phyloP scores from a whole-genome alignment of 306 rosid species.

The Cyclanthera cordifolia region DNA sequence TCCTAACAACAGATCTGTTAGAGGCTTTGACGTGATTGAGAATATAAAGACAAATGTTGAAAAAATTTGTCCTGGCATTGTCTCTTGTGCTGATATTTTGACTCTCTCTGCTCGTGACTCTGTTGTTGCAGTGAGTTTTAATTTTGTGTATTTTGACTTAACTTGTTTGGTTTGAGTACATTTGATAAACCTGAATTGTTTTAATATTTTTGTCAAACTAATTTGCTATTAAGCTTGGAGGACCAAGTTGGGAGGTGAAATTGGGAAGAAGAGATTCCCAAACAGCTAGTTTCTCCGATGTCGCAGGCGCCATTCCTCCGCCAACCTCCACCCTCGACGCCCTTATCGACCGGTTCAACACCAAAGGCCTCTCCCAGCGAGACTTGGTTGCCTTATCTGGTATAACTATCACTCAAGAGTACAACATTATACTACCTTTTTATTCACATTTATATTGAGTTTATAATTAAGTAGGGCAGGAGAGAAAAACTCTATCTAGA shows the following conservation, averaged over 20 bases:
- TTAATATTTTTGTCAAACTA: not conserved
- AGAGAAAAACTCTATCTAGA: no score
- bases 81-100: constrained; percentile 29
- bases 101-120: constrained; percentile 58
- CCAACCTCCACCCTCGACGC: constrained; percentile 28
- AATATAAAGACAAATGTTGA: constrained; percentile 16
- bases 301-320: constrained; percentile 57
- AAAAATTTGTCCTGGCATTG: constrained; percentile 15
- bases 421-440: no score
- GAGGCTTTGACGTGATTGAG: constrained; percentile 26
- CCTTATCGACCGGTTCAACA: constrained; percentile 32
- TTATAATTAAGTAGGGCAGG: no score
- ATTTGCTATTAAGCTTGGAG: constrained; percentile 57
- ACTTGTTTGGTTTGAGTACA: no score
- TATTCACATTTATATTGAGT: no score
- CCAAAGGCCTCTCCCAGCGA: constrained; percentile 42
- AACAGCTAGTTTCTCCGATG: constrained; percentile 44
- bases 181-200: no score
- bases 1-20: constrained; percentile 17
- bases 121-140: constrained; percentile 38
- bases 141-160: no score
- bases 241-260: constrained; percentile 62
- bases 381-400: constrained; percentile 91
- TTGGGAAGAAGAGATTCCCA: constrained; percentile 81
- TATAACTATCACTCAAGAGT: not conserved